These are phyloP conservation scores for Eragrostis nindensis DNA, from an alignment of 176 grass and related monocot genomes.

Conservation along the genomic window DNA sequence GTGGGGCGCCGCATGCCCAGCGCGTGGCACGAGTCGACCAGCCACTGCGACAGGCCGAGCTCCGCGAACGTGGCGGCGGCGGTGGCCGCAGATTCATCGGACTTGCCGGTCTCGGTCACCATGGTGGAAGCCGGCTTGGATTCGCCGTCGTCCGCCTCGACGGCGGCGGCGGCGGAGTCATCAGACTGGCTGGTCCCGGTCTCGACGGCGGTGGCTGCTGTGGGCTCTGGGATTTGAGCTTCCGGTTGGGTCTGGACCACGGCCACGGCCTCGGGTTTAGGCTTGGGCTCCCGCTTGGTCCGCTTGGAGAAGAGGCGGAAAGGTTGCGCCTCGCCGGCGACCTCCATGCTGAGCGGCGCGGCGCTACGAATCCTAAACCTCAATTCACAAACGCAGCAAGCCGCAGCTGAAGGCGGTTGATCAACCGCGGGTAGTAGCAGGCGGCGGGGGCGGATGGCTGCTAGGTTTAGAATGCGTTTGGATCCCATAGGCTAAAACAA, in stretches of 20 bases:
- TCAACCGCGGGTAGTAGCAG: neutral
- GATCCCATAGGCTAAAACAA: too few species aligned
- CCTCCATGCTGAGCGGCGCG: constrained; percentile 44
- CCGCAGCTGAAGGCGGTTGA: neutral
- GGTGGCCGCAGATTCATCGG: neutral
- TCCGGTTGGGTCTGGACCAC: neutral
- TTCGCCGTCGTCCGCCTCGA: constrained; percentile 5
- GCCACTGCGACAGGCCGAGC: constrained; percentile 80
- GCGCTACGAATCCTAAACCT: neutral
- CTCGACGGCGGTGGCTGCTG: neutral
- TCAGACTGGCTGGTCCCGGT: constrained; percentile 8
- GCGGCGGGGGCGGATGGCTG: neutral
- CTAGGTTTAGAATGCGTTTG: too few species aligned
- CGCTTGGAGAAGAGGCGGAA: constrained; percentile 69
- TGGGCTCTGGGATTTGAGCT: neutral
- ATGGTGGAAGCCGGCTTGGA: constrained; percentile 15
- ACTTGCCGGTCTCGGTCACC: constrained; percentile 26
- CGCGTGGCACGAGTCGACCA: constrained; percentile 61
- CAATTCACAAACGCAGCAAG: neutral
- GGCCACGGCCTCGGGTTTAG: constrained; percentile 13
- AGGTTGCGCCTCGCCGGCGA: constrained; percentile 44
- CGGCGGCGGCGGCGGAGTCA: neutral
- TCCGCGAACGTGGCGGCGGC: constrained; percentile 54
- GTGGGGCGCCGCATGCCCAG: constrained; percentile 69
- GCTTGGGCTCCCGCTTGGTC: constrained; percentile 16